Evolutionary conservation across 2,329 filamentous ascomycete genomes (phyloP).

Genomic region (Fusarium camptoceras): DNA sequence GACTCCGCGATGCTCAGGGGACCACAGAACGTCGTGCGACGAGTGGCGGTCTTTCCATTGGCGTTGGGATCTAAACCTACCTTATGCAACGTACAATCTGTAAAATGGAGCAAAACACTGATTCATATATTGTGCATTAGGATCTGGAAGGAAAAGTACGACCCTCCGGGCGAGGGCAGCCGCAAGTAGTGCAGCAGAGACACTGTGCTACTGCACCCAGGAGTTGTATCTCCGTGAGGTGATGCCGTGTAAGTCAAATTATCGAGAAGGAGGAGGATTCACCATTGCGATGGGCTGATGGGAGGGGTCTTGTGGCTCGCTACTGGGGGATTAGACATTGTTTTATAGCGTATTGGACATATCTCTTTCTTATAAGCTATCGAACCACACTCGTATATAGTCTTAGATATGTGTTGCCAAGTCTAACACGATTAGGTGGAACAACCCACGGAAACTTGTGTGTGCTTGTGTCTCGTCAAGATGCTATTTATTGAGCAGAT

Average conservation of each 20-base stretch:
- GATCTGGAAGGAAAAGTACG: conserved; percentile 99
- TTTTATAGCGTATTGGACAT: conserved; percentile 31
- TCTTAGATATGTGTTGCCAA: not conserved
- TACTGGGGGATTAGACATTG: conserved; percentile 9
- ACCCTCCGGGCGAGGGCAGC: conserved; percentile 58
- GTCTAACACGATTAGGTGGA: conserved; percentile 2
- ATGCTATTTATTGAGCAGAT: conserved; percentile 31
- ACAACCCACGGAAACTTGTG: conserved; percentile 11
- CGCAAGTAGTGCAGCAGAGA: conserved; percentile 52
- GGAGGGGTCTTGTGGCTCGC: conserved; percentile 5
- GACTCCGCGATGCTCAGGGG: conserved; percentile 11
- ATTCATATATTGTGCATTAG: conserved; percentile 58
- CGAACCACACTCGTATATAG: conserved; percentile 2
- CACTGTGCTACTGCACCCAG: conserved; percentile 25
- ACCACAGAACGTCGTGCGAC: conserved; percentile 24
- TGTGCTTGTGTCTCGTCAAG: conserved; percentile 16
- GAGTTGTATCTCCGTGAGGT: conserved; percentile 14
- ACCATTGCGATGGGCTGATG: conserved; percentile 5
- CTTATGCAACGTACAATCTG: conserved; percentile 16
- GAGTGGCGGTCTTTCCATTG: conserved; percentile 15
- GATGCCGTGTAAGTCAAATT: conserved; percentile 22
- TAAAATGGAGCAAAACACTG: conserved; percentile 25
- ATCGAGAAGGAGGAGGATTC: conserved; percentile 3
- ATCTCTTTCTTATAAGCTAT: conserved; percentile 1
- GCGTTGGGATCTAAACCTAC: conserved; percentile 2